Percentiles rank a stretch among this genome's conserved stretches.
These are phyloP conservation scores for Pseudogymnoascus sp. DNA, from an alignment of 2,329 filamentous ascomycete genomes.

Conservation along the genomic window DNA sequence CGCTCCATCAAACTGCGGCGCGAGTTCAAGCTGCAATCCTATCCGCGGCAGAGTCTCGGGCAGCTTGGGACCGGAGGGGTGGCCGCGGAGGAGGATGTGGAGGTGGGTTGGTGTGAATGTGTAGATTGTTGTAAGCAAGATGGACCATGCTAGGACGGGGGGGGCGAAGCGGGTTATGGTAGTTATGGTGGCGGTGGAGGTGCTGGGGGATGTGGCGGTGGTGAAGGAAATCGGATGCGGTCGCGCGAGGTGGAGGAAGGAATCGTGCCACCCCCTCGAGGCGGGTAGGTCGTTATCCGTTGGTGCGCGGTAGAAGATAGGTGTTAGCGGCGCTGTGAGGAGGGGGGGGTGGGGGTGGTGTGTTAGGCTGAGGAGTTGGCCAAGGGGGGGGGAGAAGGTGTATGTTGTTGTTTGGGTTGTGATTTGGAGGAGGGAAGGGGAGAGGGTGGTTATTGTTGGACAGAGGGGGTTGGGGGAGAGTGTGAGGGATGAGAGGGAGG, in stretches of 20 bases:
- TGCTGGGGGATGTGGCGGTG: constrained; percentile 24
- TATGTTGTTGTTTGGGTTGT: constrained; percentile 29
- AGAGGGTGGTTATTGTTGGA: constrained; percentile 24
- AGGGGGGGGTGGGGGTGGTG: constrained; percentile 31
- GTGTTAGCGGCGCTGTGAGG: constrained; percentile 36
- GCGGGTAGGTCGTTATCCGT: constrained; percentile 57
- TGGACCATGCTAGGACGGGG: constrained; percentile 54
- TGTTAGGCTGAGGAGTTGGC: constrained; percentile 36
- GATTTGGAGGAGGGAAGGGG: constrained; percentile 18
- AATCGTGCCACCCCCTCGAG: constrained; percentile 47
- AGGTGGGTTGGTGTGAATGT: constrained; percentile 43
- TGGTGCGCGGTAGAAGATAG: constrained; percentile 55
- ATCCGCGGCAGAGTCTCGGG: constrained; percentile 55
- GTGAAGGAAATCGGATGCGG: constrained; percentile 33
- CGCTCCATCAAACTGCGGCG: constrained; percentile 31
- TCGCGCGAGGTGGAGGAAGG: constrained; percentile 39
- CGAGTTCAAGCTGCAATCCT: constrained; percentile 45
- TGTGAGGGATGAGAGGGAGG: constrained; percentile 13
- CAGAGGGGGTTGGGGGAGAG: constrained; percentile 15
- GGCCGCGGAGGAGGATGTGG: constrained; percentile 41
- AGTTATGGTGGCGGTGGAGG: constrained; percentile 31
- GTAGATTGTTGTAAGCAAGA: constrained; percentile 45
- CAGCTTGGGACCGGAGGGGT: constrained; percentile 39
- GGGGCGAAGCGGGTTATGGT: constrained; percentile 50
- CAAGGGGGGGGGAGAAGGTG: constrained; percentile 37